Evolutionary conservation across 805 yeast genomes (phyloP), one percentile per base, ranked within the genome.

Genomic region (Blastobotrys americana): DNA sequence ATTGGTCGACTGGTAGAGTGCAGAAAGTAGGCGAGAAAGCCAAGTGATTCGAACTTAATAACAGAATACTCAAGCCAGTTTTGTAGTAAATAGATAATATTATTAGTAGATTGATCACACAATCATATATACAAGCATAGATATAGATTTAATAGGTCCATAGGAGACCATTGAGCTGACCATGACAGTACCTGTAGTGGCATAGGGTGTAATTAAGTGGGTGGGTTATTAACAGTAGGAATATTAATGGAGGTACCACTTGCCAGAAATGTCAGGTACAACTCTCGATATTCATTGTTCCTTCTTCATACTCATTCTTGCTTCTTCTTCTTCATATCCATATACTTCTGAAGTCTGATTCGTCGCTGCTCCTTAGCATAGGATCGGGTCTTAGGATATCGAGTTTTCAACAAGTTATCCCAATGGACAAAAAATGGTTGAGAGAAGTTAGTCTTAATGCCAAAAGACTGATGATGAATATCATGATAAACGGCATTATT

Each of bases 401-500:
- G 79, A 1, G 97, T 87, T 44, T 78, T 76, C 45, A 76, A 73
- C 40, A 80, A 51, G 42, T 67, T 67, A 65, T 93, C 98, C 98
- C 98, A 93, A 59, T 87, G 79, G 1, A 87, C 82, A 67, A 93
- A 93, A 69, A 90, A 93, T 3, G 98, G 98, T 71, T 93, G 98
- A 10, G 94, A 82, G 59, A 81, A 93, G 68, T 93, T 93, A 46
- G 82, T 79, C 70, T 87, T 87, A 67, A 93, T 80, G 33, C 98
- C 98, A 72, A 90, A 93, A 56, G 78, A 79, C 71, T 93, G 98
- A 66, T 93, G 98, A 63, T 93, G 98, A 55, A 93, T 89, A 66
- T 93, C 98, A 60, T 93, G 98, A 64, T 88, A 93, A 25, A 88
- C 83, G 10, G 97, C 84, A 61, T 93, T 88, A 68, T 93, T 93